A percentile compares a stretch with the other conserved stretches of the same genome.
Conservation (phyloP, 2,329 filamentous ascomycete species). For the Calcarisporium arbuscula region DNA sequence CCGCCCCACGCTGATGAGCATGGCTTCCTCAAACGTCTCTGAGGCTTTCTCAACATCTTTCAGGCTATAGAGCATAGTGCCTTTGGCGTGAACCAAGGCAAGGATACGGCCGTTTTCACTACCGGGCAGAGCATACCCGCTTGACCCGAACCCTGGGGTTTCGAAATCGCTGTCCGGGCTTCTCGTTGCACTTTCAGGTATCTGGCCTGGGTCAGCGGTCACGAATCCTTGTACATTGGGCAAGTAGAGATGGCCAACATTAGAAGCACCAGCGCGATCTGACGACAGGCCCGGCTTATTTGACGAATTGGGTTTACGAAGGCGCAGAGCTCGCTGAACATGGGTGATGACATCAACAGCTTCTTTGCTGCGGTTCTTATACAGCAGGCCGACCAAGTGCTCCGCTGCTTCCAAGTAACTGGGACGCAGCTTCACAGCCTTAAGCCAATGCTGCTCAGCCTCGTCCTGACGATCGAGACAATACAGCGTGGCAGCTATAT, state of each 20-base stretch:
- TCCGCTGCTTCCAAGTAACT: conserved; percentile 93
- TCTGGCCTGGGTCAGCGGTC: too few species aligned
- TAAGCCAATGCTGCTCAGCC: conserved; percentile 79
- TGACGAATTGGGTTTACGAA: conserved; percentile 24
- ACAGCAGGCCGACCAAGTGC: conserved; percentile 83
- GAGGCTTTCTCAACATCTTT: conserved; percentile 78
- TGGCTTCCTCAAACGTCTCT: conserved; percentile 87
- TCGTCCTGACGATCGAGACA: conserved; percentile 77
- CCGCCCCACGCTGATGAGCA: conserved; percentile 77
- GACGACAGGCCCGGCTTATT: too few species aligned
- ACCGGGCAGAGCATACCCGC: conserved; percentile 75
- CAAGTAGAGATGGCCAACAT: too few species aligned
- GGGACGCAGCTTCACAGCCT: conserved; percentile 75
- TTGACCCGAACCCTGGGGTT: conserved; percentile 24
- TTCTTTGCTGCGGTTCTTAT: conserved; percentile 74
- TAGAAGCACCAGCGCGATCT: too few species aligned
- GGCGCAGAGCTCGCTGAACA: conserved; percentile 67
- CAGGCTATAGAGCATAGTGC: conserved; percentile 92
- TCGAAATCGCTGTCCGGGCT: conserved; percentile 16
- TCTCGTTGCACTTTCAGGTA: too few species aligned
- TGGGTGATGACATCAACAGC: conserved; percentile 82
- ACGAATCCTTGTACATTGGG: too few species aligned
- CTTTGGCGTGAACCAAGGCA: conserved; percentile 91
- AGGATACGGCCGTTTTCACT: conserved; percentile 89
- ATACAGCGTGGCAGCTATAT: conserved; percentile 82